These are phyloP conservation scores for Colletotrichum destructivum DNA, from an alignment of 2,329 filamentous ascomycete species.

Conservation along the genomic window DNA sequence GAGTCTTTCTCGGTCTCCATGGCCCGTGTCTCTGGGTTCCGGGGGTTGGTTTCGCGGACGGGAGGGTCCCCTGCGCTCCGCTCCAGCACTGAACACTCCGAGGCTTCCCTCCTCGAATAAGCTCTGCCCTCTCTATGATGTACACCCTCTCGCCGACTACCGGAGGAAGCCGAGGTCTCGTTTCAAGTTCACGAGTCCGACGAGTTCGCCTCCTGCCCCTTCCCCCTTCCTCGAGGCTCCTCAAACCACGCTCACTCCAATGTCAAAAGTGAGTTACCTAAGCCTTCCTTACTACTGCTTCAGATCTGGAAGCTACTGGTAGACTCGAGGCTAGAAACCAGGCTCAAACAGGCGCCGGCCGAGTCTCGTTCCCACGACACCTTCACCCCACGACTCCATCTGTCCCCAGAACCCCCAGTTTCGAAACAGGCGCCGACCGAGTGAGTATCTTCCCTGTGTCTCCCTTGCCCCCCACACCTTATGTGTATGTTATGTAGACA, in stretches of 20 bases:
- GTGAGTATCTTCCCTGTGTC: too few species aligned
- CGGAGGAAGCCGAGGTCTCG: background rate
- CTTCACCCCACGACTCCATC: background rate
- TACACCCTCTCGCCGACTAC: background rate
- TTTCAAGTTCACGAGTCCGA: conserved; percentile 20
- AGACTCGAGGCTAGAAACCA: background rate
- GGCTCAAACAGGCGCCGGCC: background rate
- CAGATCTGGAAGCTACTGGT: too few species aligned
- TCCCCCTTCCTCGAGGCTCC: background rate
- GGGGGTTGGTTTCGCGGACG: conserved; percentile 7
- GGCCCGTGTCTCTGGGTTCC: background rate
- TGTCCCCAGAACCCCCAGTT: background rate
- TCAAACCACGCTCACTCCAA: background rate
- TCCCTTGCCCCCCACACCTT: too few species aligned
- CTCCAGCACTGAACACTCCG: background rate
- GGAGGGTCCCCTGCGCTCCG: conserved; percentile 13
- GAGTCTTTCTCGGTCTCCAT: background rate
- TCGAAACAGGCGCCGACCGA: background rate
- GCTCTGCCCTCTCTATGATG: background rate
- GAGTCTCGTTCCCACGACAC: background rate
- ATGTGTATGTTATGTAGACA: too few species aligned
- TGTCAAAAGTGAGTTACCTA: background rate
- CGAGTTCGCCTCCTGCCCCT: background rate
- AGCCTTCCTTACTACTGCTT: background rate
- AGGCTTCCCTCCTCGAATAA: background rate